Base-by-base conservation (phyloP, 805 yeast genomes). In the Candida krabiensis region DNA sequence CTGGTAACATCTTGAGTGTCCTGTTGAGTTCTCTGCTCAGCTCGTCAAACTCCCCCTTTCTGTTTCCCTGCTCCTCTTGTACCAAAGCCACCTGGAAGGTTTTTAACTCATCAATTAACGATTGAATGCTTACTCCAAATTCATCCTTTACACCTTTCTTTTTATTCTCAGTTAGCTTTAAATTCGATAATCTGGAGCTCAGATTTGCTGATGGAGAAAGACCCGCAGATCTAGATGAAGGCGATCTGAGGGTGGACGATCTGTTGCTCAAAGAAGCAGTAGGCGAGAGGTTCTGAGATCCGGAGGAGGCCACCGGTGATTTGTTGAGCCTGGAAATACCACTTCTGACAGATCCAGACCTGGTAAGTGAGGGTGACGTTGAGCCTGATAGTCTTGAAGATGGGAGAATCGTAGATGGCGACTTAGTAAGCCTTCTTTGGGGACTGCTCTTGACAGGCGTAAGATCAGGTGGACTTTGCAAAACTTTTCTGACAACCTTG, bases 401-500 rank as follows among this genome's bases (percentile, higher is more conserved):
- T 5, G 47, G 33, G 8, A 43, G 30, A 9, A 27, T 24, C 4
- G 42, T 28, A 4, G 50, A 42, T 5, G 43, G 46, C n/a, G 44
- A 30, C 15, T 28, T 29, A 11, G 34, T 16, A 12, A 29, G 30
- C 16, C 32, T 39, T 12, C 38, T n/a, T 7, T 29, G 34, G 5
- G 33, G 24, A 11, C 24, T 34, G 17, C 32, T n/a, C 21, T 38
- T 46, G 19, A 35, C 17, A 3, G 50, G 50, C 8, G 47, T 46
- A 21, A 46, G 27, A 5, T 35, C 41, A 7, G 49, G 46, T 5
- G 46, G 38, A n/a, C n/a, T n/a, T 13, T 43, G 50, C 24, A 55
- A 14, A 2, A 55, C 38, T 23, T 49, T 55, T 28, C 60, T 38
- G 21, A 47, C 41, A 9, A 55, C 60, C 33, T 49, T 55, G 4